A percentile compares a stretch with the other conserved stretches of the same genome.
These are phyloP conservation scores for Kregervanrija fluxuum DNA, from an alignment of 805 yeast species.

Conservation along the genomic window DNA sequence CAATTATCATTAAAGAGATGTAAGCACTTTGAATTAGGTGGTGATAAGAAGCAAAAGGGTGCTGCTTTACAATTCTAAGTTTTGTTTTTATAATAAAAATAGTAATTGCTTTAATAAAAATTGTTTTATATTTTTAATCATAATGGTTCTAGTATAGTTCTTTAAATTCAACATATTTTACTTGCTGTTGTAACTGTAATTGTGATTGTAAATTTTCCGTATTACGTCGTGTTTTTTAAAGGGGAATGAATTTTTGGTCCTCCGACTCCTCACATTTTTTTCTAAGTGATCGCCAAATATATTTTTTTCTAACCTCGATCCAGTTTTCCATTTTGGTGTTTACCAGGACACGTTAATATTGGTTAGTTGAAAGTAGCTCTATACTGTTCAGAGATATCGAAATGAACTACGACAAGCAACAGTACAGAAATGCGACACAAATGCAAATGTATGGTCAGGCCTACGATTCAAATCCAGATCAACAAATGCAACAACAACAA, in stretches of 20 bases:
- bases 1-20: constrained; percentile 98
- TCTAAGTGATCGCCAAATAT: no score
- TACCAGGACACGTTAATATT: no score
- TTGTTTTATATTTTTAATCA: no score
- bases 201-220: neutral
- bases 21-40: constrained; percentile 99
- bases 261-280: no score
- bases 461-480: neutral
- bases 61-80: constrained; percentile 98
- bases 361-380: neutral
- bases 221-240: no score
- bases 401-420: constrained; percentile 3
- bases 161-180: no score
- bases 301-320: no score
- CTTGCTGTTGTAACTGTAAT: neutral
- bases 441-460: constrained; percentile 1
- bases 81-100: constrained; percentile 7
- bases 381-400: neutral
- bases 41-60: constrained; percentile 99
- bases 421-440: neutral
- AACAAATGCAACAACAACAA: constrained; percentile 4
- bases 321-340: no score
- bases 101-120: no score
- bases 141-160: no score
- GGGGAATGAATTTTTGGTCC: no score